phyloP scores from a whole-genome alignment of 1,284 basidiomycete genomes.

The Tylopilus sp. region DNA sequence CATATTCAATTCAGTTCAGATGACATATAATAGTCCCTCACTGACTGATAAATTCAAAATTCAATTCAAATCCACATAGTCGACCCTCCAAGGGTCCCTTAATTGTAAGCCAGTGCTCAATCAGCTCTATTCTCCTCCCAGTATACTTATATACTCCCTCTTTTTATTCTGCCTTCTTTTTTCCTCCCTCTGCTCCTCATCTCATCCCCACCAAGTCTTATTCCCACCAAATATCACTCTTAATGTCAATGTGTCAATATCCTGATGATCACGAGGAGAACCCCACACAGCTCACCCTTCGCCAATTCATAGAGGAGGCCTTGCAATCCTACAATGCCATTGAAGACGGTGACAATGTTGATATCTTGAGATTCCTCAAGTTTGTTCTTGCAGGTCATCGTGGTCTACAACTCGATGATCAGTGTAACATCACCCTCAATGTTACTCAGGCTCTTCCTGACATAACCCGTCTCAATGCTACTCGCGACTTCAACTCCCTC shows the following conservation, averaged over 20 bases:
- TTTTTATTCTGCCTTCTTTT: no score
- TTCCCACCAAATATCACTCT: no score
- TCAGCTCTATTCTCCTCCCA: no score
- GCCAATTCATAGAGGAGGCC: neutral
- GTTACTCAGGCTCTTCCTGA: neutral
- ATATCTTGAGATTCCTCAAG: conserved; percentile 16
- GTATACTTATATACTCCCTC: no score
- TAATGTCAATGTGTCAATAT: neutral
- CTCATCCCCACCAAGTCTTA: no score
- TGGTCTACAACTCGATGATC: neutral
- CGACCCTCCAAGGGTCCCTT: no score
- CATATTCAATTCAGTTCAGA: no score
- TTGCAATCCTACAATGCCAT: neutral
- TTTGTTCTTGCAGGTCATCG: conserved; percentile 17
- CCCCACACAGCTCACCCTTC: neutral
- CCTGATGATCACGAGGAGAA: neutral
- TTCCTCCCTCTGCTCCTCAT: no score
- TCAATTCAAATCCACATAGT: no score
- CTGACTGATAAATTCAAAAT: no score
- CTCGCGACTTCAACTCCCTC: conserved; percentile 21
- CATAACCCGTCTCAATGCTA: neutral
- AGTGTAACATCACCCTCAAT: conserved; percentile 15
- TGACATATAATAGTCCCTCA: no score
- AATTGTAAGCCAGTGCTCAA: no score
- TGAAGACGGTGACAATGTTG: neutral